phyloP scores from a whole-genome alignment of 345 rosid species.

The Eucalyptus brandiana region DNA sequence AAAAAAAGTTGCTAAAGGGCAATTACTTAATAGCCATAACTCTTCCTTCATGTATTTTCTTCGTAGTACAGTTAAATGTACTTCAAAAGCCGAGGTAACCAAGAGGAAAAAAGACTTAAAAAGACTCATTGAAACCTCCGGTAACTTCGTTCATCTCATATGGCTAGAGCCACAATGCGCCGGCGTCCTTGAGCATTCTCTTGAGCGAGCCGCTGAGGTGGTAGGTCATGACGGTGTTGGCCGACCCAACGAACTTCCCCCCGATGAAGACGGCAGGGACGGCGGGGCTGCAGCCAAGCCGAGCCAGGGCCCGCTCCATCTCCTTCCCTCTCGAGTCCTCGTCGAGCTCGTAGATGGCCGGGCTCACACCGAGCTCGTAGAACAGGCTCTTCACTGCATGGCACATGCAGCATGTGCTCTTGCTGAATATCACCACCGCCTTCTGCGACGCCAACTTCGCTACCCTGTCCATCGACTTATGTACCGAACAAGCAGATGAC shows the following conservation, averaged over 20 bases:
- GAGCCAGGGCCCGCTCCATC: slow-evolving; percentile 64
- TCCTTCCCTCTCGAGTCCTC: slow-evolving; percentile 57
- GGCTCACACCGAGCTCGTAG: slow-evolving; percentile 86
- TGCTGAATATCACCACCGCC: slow-evolving; percentile 98
- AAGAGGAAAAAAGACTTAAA: background rate
- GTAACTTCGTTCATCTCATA: background rate
- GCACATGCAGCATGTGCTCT: slow-evolving; percentile 87
- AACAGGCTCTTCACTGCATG: slow-evolving; percentile 85
- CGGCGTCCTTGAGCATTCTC: slow-evolving; percentile 74
- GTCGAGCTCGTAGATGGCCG: slow-evolving; percentile 71
- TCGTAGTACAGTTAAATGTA: background rate
- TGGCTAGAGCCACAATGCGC: slow-evolving; percentile 73
- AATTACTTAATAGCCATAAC: background rate
- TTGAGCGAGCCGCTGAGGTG: slow-evolving; percentile 82
- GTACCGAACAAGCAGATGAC: background rate
- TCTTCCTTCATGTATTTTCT: background rate
- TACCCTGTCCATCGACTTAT: slow-evolving; percentile 50
- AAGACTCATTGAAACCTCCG: background rate
- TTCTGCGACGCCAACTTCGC: slow-evolving; percentile 66
- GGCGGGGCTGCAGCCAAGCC: slow-evolving; percentile 70
- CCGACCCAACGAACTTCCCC: slow-evolving; percentile 76
- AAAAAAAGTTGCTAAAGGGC: background rate
- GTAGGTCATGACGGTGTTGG: slow-evolving; percentile 79
- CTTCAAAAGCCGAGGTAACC: background rate
- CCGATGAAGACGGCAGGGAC: slow-evolving; percentile 88